Evolutionary conservation across 192 early-diverging fungal species (phyloP).

Genomic region (Oehlia diaphana): DNA sequence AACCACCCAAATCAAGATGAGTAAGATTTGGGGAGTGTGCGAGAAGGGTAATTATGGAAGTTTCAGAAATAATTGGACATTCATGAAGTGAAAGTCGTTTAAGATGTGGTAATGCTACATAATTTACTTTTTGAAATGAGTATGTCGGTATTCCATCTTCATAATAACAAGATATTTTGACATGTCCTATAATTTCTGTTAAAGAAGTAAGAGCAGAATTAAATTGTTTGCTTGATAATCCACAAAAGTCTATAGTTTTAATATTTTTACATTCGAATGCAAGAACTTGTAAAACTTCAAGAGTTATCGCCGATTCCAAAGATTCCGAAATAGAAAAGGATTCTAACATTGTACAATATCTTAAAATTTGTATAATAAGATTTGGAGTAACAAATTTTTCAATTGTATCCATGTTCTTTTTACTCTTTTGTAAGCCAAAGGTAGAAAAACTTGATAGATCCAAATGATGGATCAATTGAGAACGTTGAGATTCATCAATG

Average conservation of each 20-base stretch:
- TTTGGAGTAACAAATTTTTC: background rate
- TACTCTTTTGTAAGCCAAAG: constrained; percentile 13
- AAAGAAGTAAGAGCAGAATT: background rate
- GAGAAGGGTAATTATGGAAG: constrained; percentile 1
- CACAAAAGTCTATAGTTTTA: constrained; percentile 26
- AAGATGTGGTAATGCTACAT: background rate
- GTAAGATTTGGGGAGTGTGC: constrained; percentile 23
- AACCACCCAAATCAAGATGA: constrained; percentile 24
- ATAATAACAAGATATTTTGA: background rate
- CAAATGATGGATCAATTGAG: background rate
- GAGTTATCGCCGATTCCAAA: constrained; percentile 4
- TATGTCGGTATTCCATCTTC: background rate
- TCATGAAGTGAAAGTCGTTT: constrained; percentile 24
- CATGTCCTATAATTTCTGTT: background rate
- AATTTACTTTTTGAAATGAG: background rate
- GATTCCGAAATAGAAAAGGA: constrained; percentile 16
- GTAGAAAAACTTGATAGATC: constrained; percentile 18
- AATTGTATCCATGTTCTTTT: background rate
- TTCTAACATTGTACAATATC: background rate
- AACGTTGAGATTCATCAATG: background rate
- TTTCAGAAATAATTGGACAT: constrained; percentile 7
- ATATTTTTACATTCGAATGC: constrained; percentile 9
- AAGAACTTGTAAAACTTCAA: constrained; percentile 19
- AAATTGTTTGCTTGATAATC: constrained; percentile 21
- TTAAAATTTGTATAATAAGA: constrained; percentile 6